A percentile compares a stretch with the other conserved stretches of the same genome.
These are phyloP conservation scores for Annulohypoxylon truncatum DNA, from an alignment of 2,329 filamentous ascomycete genomes.

Conservation along the genomic window DNA sequence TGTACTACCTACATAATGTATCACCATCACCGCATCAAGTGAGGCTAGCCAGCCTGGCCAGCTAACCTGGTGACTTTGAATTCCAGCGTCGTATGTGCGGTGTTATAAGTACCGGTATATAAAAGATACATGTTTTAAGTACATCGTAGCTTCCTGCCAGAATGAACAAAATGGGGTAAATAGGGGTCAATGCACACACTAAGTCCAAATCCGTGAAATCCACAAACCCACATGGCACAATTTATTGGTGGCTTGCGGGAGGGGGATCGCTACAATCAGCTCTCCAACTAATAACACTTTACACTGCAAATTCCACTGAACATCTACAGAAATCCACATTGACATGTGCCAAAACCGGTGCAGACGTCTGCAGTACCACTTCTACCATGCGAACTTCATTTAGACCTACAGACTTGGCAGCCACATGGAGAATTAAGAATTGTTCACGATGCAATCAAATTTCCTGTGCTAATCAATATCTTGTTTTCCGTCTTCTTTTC, in stretches of 20 bases:
- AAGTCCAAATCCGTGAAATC: constrained; percentile 10
- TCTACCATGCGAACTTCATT: constrained; percentile 30
- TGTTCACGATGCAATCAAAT: constrained; percentile 29
- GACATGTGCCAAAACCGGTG: constrained; percentile 25
- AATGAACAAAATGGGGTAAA: not conserved
- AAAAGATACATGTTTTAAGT: not conserved
- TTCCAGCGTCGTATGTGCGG: not conserved
- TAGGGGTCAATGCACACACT: constrained; percentile 16
- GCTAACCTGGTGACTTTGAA: not conserved
- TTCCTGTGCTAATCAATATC: constrained; percentile 12
- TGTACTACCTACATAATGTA: not conserved
- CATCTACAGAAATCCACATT: constrained; percentile 22
- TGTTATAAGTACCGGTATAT: not conserved
- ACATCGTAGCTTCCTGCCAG: constrained; percentile 1
- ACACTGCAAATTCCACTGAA: not conserved
- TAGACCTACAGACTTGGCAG: constrained; percentile 31
- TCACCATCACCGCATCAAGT: not conserved
- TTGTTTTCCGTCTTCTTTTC: not conserved
- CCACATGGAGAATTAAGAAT: constrained; percentile 31
- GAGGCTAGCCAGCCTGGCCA: no score
- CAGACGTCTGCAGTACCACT: constrained; percentile 26
- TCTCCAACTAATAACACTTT: constrained; percentile 20
- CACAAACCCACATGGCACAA: constrained; percentile 20
- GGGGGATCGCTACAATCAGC: constrained; percentile 21
- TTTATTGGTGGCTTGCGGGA: constrained; percentile 19